Percentiles rank a stretch among this genome's conserved stretches.
Evolutionary conservation across 106 monocot species (phyloP).

Genomic region (Iris macrosiphon): DNA sequence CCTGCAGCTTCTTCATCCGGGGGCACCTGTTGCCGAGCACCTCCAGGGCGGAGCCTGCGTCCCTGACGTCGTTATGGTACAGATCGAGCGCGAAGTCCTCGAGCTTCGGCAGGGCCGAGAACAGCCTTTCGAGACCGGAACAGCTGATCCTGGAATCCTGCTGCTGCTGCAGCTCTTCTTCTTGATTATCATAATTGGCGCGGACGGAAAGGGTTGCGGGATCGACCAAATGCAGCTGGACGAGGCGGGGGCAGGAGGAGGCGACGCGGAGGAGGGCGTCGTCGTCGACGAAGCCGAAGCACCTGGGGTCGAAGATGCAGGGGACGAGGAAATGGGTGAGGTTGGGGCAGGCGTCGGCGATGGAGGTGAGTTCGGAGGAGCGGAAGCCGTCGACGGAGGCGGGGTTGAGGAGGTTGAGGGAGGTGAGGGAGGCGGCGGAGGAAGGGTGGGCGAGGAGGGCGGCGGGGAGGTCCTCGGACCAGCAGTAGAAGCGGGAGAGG

Average conservation of each 20-base stretch:
- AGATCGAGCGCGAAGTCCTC: conserved; percentile 64
- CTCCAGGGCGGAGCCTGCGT: conserved; percentile 59
- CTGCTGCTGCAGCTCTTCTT: background rate
- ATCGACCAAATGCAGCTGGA: conserved; percentile 54
- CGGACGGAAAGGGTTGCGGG: conserved; percentile 23
- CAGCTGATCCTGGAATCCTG: conserved; percentile 41
- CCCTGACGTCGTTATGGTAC: conserved; percentile 34
- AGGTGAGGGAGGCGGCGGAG: conserved; percentile 26
- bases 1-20: conserved; percentile 33
- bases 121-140: conserved; percentile 35
- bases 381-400: conserved; percentile 60
- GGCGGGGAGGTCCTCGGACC: conserved; percentile 73
- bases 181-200: background rate
- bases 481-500: conserved; percentile 86
- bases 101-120: conserved; percentile 38
- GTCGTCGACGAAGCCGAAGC: conserved; percentile 54
- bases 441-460: conserved; percentile 32
- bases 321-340: conserved; percentile 39
- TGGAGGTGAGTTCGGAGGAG: conserved; percentile 32
- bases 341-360: conserved; percentile 48
- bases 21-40: conserved; percentile 34
- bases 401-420: conserved; percentile 48
- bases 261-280: conserved; percentile 46
- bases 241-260: conserved; percentile 41
- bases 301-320: conserved; percentile 75